phyloP scores from a whole-genome alignment of 225 moss, liverwort and hornwort genomes.

The Physcomitrium patens region DNA sequence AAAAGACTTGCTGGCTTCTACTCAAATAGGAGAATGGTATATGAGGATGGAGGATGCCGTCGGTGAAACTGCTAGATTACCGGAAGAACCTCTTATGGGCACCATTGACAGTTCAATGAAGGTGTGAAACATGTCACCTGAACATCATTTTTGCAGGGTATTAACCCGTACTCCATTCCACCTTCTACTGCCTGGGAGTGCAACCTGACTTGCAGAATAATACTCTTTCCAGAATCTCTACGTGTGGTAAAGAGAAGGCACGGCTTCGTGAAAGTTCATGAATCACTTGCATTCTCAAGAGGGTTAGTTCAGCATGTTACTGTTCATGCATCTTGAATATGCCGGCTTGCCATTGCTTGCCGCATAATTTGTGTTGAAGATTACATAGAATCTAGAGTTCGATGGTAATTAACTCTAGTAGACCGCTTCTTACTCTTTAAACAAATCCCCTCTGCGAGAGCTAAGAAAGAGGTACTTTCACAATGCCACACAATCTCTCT shows the following conservation, averaged over 20 bases:
- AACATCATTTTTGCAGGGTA: constrained; percentile 17
- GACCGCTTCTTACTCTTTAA: background rate
- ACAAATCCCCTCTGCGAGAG: background rate
- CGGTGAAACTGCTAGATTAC: constrained; percentile 76
- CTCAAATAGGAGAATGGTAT: constrained; percentile 88
- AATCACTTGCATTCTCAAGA: constrained; percentile 31
- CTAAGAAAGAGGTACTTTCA: constrained; percentile 17
- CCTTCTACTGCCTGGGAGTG: constrained; percentile 14
- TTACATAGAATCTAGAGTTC: background rate
- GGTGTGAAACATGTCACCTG: constrained; percentile 28
- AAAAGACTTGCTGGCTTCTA: constrained; percentile 76
- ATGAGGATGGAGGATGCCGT: constrained; percentile 86
- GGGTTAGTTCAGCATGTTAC: constrained; percentile 21
- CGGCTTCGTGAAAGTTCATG: constrained; percentile 25
- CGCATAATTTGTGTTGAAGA: constrained; percentile 23
- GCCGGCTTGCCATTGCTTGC: constrained; percentile 27
- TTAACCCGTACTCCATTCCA: constrained; percentile 10
- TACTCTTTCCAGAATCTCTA: constrained; percentile 20
- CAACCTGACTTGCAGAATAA: constrained; percentile 18
- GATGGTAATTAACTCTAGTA: background rate
- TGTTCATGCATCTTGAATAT: constrained; percentile 17
- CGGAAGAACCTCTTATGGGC: constrained; percentile 50
- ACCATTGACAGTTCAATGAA: constrained; percentile 59
- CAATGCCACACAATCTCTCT: background rate
- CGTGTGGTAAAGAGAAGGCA: constrained; percentile 16